Evolutionary conservation across 768 basidiomycete genomes (phyloP), one percentile per base, ranked within the genome.

Genomic region (Agaricus blazei): DNA sequence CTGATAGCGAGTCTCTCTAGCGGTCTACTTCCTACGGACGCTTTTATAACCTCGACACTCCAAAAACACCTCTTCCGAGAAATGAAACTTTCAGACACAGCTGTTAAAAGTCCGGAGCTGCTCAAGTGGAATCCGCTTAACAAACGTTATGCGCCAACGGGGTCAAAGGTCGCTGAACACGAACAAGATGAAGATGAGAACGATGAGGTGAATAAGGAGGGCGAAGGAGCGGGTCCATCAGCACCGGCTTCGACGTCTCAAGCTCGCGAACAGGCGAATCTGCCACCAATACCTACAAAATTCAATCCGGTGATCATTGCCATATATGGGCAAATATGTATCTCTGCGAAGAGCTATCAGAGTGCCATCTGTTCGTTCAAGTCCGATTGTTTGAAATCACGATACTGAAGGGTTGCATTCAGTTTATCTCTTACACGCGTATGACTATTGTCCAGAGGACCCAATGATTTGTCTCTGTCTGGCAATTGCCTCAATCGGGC

Each of bases 391-490:
- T 46, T 15, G 19, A 34, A n/a, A 45, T 48, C 3, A 26, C 34
- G 23, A 57, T 26, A n/a, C 60, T 24, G 9, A 40, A 52, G 9
- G 9, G 14, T 48, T 38, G 19, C 24, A 6, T 45, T 4, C 31
- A 98, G 95, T 90, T 68, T 98, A 98, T 65, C 73, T 95, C 34
- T 70, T 98, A 45, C 88, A 93, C 62, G 93, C 93, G 0, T 91
- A 91, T 67, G 92, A 94, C 59, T 81, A 91, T 62, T 85, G 83
- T 57, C 87, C 83, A 0, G 75, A 90, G 12, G 90, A 98, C 67
- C 92, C 95, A 0, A 75, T 95, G 70, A 77, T 97, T 24, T 94
- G 89, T 64, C 74, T 98, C 4, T 83, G 80, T 43, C 76, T 98
- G 8, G 90, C 87, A 0, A 83, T 94, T 45, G 85, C 91, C 0